Conservation (phyloP, 1,139 yeast genomes). For the Candida buenavistaensis region DNA sequence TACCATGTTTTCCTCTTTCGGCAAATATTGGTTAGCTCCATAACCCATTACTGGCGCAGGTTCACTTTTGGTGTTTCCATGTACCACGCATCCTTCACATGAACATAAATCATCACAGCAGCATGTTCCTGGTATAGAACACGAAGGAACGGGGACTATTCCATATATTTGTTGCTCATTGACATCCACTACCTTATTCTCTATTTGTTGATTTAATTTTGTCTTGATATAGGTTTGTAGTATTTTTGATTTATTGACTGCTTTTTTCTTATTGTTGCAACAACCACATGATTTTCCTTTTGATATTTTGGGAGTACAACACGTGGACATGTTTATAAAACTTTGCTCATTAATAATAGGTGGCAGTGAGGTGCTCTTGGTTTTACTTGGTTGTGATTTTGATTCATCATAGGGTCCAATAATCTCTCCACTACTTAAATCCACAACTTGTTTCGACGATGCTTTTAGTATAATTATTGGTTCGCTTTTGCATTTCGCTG, state of each 20-base stretch:
- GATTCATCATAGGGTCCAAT: conserved; percentile 40
- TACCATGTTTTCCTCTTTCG: conserved; percentile 5
- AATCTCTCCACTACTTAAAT: conserved; percentile 45
- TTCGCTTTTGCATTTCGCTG: conserved; percentile 15
- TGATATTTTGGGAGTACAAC: conserved; percentile 25
- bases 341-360: conserved; percentile 34
- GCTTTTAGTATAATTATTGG: conserved; percentile 48
- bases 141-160: conserved; percentile 34
- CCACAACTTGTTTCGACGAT: conserved; percentile 51
- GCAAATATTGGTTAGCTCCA: neutral
- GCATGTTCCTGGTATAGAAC: conserved; percentile 53
- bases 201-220: conserved; percentile 9
- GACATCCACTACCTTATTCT: neutral
- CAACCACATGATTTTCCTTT: conserved; percentile 20
- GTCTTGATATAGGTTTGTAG: conserved; percentile 36
- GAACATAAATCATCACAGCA: conserved; percentile 47
- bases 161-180: conserved; percentile 16
- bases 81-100: conserved; percentile 51
- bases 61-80: conserved; percentile 37
- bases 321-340: conserved; percentile 35
- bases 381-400: conserved; percentile 13
- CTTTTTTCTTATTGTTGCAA: conserved; percentile 26
- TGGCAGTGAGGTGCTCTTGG: conserved; percentile 19
- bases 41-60: conserved; percentile 7
- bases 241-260: conserved; percentile 36